Base-by-base conservation (phyloP, 73 alveolate species). In the Paramecium octaurelia region DNA sequence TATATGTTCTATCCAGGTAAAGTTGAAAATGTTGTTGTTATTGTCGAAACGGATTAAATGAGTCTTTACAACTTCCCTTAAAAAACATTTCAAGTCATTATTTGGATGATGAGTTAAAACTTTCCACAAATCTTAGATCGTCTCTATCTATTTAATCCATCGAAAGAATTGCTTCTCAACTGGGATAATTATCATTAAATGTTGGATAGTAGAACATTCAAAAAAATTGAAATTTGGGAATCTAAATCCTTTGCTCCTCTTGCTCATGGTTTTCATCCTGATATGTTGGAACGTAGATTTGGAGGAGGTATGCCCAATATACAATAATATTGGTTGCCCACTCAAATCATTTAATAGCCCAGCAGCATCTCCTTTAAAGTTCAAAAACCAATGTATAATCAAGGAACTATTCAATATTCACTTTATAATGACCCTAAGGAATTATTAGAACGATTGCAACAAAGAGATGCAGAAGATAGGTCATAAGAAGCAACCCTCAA, bases 261-360 rank as follows among this genome's bases (percentile, higher is more conserved):
- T 7, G 91, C 91, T 80, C 91, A 80, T 80, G 91, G 91, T 4
- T 80, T 80, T 80, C 70, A 80, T 46, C 91, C 91, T 44, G 91
- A 80, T 44, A 80, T 80, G 91, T 9, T 80, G 3, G 91, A 80
- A 46, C 48, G 43, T 9, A 80, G 57, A 46, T 80, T 80, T 46
- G 91, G 91, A 21, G 91, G 91, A 11, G 91, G 91, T 1, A 80
- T 80, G 91, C 76, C 76, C 8, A 43, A 80, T 80, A 44, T 80
- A 2, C 14, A 23, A 8, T 24, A 80, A 80, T 46, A 18, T 80
- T 80, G 91, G 91, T 35, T 80, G 24, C 91, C 91, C 0, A 35
- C 44, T n/a, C 31, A 42, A 80, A 42, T 80, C 2, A 43, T 80
- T 2, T 64, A 80, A 80, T 80, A 80, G 46, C 75, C 91, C 24